These are phyloP conservation scores for Eucalyptus erythrocorys DNA, from an alignment of 345 rosid species.

Conservation along the genomic window DNA sequence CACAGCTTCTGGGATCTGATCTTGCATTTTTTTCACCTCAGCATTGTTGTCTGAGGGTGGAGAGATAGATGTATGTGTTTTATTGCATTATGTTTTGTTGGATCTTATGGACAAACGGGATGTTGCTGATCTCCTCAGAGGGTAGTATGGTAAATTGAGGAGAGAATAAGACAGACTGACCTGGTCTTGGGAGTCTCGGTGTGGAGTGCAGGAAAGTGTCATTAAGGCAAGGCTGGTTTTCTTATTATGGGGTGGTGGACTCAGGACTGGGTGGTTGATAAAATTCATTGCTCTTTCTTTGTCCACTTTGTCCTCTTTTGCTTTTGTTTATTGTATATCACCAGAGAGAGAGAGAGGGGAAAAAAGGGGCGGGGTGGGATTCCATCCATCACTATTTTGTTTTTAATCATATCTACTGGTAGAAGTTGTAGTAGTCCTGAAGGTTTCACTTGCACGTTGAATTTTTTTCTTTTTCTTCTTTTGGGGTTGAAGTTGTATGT, in stretches of 20 bases:
- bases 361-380: too few species aligned
- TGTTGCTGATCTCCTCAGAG: background rate
- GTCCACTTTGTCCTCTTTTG: background rate
- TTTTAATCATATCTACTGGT: background rate
- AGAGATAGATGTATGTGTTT: background rate
- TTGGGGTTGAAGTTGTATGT: background rate
- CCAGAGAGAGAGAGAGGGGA: background rate
- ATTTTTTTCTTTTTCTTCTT: background rate
- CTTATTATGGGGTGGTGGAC: background rate
- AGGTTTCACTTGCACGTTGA: background rate
- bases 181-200: background rate
- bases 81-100: background rate
- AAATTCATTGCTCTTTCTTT: constrained; percentile 8
- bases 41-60: background rate
- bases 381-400: background rate
- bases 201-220: background rate
- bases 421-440: background rate
- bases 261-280: constrained; percentile 13
- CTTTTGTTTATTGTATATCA: background rate
- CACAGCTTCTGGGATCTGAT: background rate
- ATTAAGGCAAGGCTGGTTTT: constrained; percentile 17
- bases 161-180: background rate
- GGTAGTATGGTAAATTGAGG: background rate
- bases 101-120: background rate
- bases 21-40: background rate